Evolutionary conservation across 2,329 filamentous ascomycete genomes (phyloP), one percentile per base, ranked within the genome.

Genomic region (Fusarium cyanostomum): DNA sequence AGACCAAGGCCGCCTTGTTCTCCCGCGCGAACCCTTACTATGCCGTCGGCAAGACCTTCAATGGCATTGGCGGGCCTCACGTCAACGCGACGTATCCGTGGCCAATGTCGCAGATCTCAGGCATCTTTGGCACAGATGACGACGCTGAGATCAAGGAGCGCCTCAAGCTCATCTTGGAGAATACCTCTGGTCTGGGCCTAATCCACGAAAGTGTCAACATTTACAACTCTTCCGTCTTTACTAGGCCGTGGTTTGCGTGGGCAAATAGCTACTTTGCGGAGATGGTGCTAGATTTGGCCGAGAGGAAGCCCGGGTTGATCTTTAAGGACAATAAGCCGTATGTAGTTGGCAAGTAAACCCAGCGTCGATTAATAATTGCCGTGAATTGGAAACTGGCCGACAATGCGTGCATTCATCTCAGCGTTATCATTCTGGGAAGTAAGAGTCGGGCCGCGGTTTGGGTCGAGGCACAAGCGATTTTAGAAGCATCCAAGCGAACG

Each of bases 171-270:
- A 62, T 62, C 1, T 1, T 62, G 3, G 59, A 62, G 11, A 62
- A 63, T 7, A 62, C 59, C 0, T 49, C 59, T 8, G 59, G 59
- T 0, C 7, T 62, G 0, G 59, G 59, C 0, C 7, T 62, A 8
- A 59, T 62, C 2, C 59, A 62, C 5, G 59, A 62, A 10, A 62
- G 59, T 33, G 53, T 62, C 0, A 62, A 58, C 4, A 59, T 62
- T 0, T 62, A 62, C 4, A 62, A 62, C 16, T 62, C 59, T 3
- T 35, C 52, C 0, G 59, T 39, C 0, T 62, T 62, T 1, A 62
- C 59, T 1, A 52, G 59, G 1, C 59, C 59, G 1, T 62, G 59
- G 59, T 62, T 62, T 12, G 59, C 59, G 0, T 62, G 59, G 59
- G 59, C 59, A 0, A 62, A 62, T 0, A 62, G 59, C 2, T 62